Evolutionary conservation across 495 filamentous ascomycete genomes (phyloP), one percentile per base, ranked within the genome.

Genomic region (Aspergillus olivimuriae): DNA sequence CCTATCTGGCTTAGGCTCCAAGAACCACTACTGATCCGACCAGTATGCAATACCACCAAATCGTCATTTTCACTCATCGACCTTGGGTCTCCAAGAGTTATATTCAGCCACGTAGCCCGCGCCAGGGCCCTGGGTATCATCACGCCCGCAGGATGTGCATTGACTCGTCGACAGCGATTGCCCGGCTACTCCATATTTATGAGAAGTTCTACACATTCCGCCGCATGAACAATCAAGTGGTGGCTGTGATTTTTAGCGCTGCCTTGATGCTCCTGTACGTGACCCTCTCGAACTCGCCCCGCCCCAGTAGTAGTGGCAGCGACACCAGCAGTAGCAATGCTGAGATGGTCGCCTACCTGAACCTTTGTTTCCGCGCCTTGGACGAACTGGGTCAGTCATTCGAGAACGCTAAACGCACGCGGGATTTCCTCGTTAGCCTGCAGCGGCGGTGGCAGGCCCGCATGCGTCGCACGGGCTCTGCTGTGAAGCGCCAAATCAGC

Each of bases 11-110:
- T 18, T 9, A 17, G 16, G 30, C 1, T 12, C 31, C 31, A 21
- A 41, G 10, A n/a, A 12, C 5, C 2, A 17, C 9, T 34, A 3
- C 43, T 51, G 36, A 51, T 30, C 4, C 4, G 8, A 30, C 22
- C 34, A 75, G 71, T 39, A 72, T 76, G 62, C 71, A 76, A 72
- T 76, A 74, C 41, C 66, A 76, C 44, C 68, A 72, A 46, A 71
- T 70, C 3, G 57, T 76, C 30, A 73, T 76, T 33, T 73, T 73
- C 48, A 64, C 70, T 47, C 66, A 74, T 40, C 58, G 71, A 8
- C 72, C 72, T 12, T 76, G 68, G 63, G 63, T 76, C 5, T 74
- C 72, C 1, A 73, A 70, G 47, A 68, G 52, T 46, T 70, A 68
- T 48, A 71, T 69, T 35, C 70, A 73, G 41, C 69, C 69, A 8